These are phyloP conservation scores for Suhomyces sp. DNA, from an alignment of 805 yeast species.

Conservation along the genomic window DNA sequence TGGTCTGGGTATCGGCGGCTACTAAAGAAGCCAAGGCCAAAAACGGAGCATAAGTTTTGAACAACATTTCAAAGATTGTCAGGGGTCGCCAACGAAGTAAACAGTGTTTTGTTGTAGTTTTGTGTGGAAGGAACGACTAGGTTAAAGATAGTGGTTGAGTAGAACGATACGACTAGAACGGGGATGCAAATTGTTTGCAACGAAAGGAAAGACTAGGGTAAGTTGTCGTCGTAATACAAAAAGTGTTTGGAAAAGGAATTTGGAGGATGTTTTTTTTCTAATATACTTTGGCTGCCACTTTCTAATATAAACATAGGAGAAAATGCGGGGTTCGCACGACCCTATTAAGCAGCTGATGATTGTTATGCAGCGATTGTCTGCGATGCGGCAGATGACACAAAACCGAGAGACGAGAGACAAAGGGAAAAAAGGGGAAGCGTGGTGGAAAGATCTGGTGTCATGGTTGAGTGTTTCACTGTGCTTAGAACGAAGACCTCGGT, in stretches of 20 bases:
- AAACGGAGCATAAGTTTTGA: slow-evolving; percentile 10
- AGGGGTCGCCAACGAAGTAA: not conserved
- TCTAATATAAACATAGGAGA: not conserved
- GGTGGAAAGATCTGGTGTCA: not conserved
- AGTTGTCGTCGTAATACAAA: slow-evolving; percentile 3
- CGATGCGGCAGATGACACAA: not conserved
- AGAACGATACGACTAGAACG: not conserved
- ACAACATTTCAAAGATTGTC: slow-evolving; percentile 11
- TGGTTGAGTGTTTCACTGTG: not conserved
- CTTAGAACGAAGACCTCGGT: not conserved
- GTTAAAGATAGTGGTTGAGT: not conserved
- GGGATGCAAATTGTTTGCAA: slow-evolving; percentile 1
- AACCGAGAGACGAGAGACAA: not conserved
- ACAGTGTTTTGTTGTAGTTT: slow-evolving; percentile 1
- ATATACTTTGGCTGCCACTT: not conserved
- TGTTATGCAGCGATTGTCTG: not conserved
- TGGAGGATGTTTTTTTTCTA: not conserved
- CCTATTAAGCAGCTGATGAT: not conserved
- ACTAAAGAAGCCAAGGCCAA: slow-evolving; percentile 10
- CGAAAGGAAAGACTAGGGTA: slow-evolving; percentile 13
- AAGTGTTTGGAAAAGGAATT: not conserved
- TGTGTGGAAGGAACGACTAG: slow-evolving; percentile 8
- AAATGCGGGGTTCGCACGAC: not conserved
- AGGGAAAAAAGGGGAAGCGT: not conserved
- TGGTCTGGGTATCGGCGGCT: slow-evolving; percentile 30